These are phyloP conservation scores for Pseudopyricularia cyperi DNA, from an alignment of 2,329 filamentous ascomycete species.

Conservation along the genomic window DNA sequence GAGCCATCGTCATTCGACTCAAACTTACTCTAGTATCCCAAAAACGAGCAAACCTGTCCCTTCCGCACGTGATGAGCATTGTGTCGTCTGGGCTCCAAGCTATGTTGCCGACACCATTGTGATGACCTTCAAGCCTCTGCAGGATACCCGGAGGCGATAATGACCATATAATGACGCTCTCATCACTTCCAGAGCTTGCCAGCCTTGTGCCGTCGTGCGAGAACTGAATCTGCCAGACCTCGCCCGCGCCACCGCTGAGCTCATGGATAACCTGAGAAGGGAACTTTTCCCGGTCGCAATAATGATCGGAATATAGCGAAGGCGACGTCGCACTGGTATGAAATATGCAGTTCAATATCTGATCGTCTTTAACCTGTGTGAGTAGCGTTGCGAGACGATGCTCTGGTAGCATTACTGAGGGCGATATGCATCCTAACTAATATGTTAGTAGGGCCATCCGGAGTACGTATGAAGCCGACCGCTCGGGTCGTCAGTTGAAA, in stretches of 20 bases:
- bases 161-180: conserved; percentile 70
- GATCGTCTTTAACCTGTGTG: conserved; percentile 69
- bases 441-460: conserved; percentile 9
- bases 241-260: conserved; percentile 59
- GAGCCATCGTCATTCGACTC: neutral
- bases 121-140: conserved; percentile 51
- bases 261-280: conserved; percentile 60
- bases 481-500: neutral
- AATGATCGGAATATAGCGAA: conserved; percentile 81
- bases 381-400: conserved; percentile 73
- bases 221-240: conserved; percentile 87
- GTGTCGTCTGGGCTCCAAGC: conserved; percentile 88
- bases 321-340: conserved; percentile 71
- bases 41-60: conserved; percentile 59
- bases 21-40: conserved; percentile 57
- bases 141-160: conserved; percentile 55
- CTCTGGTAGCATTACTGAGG: conserved; percentile 92
- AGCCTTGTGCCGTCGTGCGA: conserved; percentile 75
- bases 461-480: conserved; percentile 1
- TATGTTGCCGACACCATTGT: conserved; percentile 61
- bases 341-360: conserved; percentile 74
- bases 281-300: conserved; percentile 68
- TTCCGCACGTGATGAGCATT: conserved; percentile 72
- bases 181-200: conserved; percentile 69
- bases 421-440: conserved; percentile 67